Base-by-base conservation (phyloP, 164 flowering plant genomes). In the Macadamia tetraphylla region DNA sequence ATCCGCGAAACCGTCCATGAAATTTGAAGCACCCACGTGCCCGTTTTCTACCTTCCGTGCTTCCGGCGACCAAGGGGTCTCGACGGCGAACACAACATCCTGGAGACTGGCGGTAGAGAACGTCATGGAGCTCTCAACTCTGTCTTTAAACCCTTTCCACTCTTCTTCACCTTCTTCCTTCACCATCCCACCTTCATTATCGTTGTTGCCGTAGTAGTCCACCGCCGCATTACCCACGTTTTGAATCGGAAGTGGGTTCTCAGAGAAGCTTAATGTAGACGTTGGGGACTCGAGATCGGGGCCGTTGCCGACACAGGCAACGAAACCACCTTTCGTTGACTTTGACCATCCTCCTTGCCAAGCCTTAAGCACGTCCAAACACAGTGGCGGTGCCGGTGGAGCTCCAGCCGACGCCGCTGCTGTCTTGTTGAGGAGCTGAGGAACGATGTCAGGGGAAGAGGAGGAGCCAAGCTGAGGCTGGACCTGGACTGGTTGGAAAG, bases 221-320 rank as follows among this genome's bases (percentile, higher is more conserved):
- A 76, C 73, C 58, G 78, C 64, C 63, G 3, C 18, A 23, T 10
- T 40, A 67, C 57, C 30, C 59, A 58, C 72, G 9, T 61, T 9
- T 11, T 74, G 59, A 11, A 62, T 35, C 10, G 71, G 71, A 35
- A 48, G 69, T 15, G 64, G 72, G 59, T 73, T 80, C 56, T 85
- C 84, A 0, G 79, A 77, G 70, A 72, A 82, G 70, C 83, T 82
- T 6, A 86, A 71, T 1, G 94, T 91, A 2, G 97, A 91, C 0
- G 91, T 89, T 0, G 98, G 96, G 4, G 95, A 91, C 69, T 84
- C 97, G 11, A 86, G 74, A 29, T 6, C 46, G 14, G 58, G 40
- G 17, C 58, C 62, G 6, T 46, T 29, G 14, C 31, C 29, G 42
- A 23, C 43, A 17, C 62, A 69, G 49, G 56, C 51, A 14, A 29